Conservation (phyloP, 495 filamentous ascomycete species). For the Penicillium lividum region DNA sequence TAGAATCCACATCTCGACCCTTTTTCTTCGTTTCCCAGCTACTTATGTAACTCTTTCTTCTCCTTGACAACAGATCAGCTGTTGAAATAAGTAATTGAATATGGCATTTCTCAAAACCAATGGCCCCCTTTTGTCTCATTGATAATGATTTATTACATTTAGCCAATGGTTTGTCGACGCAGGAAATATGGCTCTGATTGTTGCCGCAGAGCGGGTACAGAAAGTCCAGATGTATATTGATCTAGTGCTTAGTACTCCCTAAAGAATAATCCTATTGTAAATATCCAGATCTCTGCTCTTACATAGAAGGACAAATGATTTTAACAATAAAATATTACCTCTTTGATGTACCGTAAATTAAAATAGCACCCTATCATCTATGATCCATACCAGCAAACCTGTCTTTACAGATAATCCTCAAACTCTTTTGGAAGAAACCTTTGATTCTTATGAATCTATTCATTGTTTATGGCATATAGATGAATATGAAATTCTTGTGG, state of each 20-base stretch:
- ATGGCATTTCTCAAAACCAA: too few species aligned
- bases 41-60: too few species aligned
- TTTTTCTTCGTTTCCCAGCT: too few species aligned
- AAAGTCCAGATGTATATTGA: not conserved
- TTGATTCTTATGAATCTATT: not conserved
- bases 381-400: not conserved
- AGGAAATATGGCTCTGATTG: not conserved
- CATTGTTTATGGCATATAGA: not conserved
- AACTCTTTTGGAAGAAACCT: not conserved
- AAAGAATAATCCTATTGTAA: not conserved
- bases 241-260: not conserved
- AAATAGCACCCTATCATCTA: not conserved
- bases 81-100: too few species aligned
- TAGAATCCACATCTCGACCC: too few species aligned
- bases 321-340: not conserved
- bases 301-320: not conserved
- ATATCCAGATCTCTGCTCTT: not conserved
- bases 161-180: too few species aligned
- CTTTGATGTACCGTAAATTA: not conserved
- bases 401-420: not conserved
- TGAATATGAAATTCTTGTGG: too few species aligned
- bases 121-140: too few species aligned
- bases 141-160: too few species aligned
- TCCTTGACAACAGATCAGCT: too few species aligned
- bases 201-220: not conserved